These are phyloP conservation scores for Arxiozyma heterogenica DNA, from an alignment of 1,139 yeast species.

Conservation along the genomic window DNA sequence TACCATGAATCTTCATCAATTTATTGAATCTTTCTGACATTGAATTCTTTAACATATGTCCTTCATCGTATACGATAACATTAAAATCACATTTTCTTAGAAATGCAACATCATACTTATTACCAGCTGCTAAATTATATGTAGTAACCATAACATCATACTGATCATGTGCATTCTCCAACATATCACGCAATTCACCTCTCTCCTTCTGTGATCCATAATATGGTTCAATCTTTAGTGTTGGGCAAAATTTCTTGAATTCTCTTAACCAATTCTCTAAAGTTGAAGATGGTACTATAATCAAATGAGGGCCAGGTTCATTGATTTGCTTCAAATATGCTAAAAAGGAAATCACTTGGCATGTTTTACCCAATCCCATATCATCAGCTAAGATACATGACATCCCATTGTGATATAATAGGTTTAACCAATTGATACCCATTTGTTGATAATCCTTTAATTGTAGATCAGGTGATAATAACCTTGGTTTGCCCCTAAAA, in stretches of 20 bases:
- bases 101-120: conserved; percentile 72
- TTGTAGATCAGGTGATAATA: conserved; percentile 53
- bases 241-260: conserved; percentile 81
- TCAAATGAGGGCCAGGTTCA: conserved; percentile 60
- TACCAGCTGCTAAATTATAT: conserved; percentile 82
- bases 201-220: conserved; percentile 85
- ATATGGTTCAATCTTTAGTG: conserved; percentile 75
- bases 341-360: conserved; percentile 90
- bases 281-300: conserved; percentile 94
- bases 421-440: conserved; percentile 86
- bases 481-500: conserved; percentile 61
- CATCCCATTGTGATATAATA: conserved; percentile 65
- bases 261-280: conserved; percentile 96
- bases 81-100: conserved; percentile 68
- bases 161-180: conserved; percentile 44
- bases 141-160: conserved; percentile 93
- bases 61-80: conserved; percentile 91
- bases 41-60: conserved; percentile 91
- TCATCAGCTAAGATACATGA: conserved; percentile 96
- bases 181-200: conserved; percentile 66
- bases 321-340: conserved; percentile 68
- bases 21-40: conserved; percentile 77
- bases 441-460: conserved; percentile 88
- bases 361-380: conserved; percentile 95
- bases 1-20: conserved; percentile 72